Evolutionary conservation across 768 basidiomycete species (phyloP), one percentile per base, ranked within the genome.

Genomic region (Plicaturopsis crispa): DNA sequence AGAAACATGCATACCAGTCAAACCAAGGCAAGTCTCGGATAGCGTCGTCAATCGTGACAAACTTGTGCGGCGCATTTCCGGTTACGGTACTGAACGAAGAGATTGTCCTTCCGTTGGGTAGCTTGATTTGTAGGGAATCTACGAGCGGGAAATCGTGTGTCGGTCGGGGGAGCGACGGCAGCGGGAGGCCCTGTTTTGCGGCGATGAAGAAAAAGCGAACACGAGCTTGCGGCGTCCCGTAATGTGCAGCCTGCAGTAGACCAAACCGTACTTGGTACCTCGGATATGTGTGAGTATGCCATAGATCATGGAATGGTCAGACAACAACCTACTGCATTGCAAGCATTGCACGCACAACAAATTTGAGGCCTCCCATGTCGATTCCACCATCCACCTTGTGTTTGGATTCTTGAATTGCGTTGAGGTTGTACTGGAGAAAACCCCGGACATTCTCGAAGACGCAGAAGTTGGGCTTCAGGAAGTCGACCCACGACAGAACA

Each of bases 301-400:
- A 23, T n/a, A 19, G 12, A 16, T 34, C 30, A 19, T 23, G 19
- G 12, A 24, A 28, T 28, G 26, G 14, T 28, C 26, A 28, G 14
- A 8, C 26, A 8, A 48, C 53, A 16, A 44, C 63, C 37, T 53
- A 87, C 86, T 69, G 69, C 73, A 91, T 75, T 21, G 78, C 73
- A 4, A 79, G 48, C 43, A 90, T 50, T 0, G 75, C 72, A 4
- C 77, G 61, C 0, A 76, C 51, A 14, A 87, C 49, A 13, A 89
- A 66, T 53, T 85, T 88, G 1, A 89, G 50, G 0, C 83, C 83
- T 5, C 88, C 87, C 69, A 75, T 74, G n/a, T 70, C 62, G 26
- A 85, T 72, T 0, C 81, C 84, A 10, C 81, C 83, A 31, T 63
- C 66, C 0, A 78, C 63, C n/a, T 59, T 49, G 54, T 83, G 58